Evolutionary conservation across 371 early-diverging fungal species (phyloP), one percentile per base, ranked within the genome.

Genomic region (Rhizopus arrhizus): DNA sequence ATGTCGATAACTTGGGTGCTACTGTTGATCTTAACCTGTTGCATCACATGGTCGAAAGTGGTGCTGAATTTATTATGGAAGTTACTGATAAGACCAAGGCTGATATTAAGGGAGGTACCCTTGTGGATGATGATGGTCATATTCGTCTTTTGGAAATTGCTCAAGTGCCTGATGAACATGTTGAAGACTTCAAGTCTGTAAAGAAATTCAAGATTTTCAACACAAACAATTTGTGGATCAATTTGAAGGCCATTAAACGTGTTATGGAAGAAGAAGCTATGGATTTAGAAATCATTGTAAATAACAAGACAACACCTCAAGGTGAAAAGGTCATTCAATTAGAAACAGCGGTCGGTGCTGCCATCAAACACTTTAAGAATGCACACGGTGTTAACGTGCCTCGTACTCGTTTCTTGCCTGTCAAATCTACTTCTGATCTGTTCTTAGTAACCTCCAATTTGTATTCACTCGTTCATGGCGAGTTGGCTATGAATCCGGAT

Each of bases 151-250:
- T 99, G 43, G 99, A 99, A 83, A 97, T 99, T 71, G 99, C 99
- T 16, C 99, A 99, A 77, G 99, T 99, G 6, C 99, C 99, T n/a
- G 76, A 86, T 47, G 93, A 94, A 64, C 93, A 97, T 66, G 93
- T 97, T 28, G 96, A 95, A 66, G 99, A 99, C 68, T 99, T 99
- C 82, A 99, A 99, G 74, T 94, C 95, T 59, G 89, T 99, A 77
- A 96, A 97, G 75, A 99, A 99, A 84, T 99, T 99, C 85, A 96
- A 97, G 87, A 99, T 99, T 70, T 99, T 99, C 87, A 99, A 99
- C 88, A 99, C 99, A 61, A 99, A 99, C 87, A 98, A 98, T 82
- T 70, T 98, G 70, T 99, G 99, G 99, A 91, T 99, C 65, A 91
- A 88, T 68, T 78, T 98, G 62, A 92, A 90, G 83, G 96, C 97